Evolutionary conservation across 23 red algal genomes (phyloP), one percentile per base, ranked within the genome.

Genomic region (Gracilaria gracilis): DNA sequence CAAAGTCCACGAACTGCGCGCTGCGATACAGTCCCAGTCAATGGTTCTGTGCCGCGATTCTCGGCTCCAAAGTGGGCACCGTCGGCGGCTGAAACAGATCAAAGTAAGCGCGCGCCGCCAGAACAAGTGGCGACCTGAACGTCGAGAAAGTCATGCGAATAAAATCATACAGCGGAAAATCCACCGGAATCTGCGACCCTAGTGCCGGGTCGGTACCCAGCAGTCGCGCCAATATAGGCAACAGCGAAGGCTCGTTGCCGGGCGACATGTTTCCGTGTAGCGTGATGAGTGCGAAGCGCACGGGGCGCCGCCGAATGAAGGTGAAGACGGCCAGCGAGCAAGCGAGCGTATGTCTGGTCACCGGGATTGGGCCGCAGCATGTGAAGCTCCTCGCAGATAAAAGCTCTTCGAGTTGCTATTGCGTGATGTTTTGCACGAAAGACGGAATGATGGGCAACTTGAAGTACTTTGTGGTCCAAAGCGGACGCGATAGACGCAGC

Each of bases 391-490:
- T 5, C 9, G 9, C 42, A 20, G 23, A 5, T 4, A 51, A 40
- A 8, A 77, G n/a, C 23, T 25, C 72, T 8, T 25, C 21, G 42
- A 77, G 7, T 1, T 28, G 40, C 46, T 77, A 0, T n/a, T 49
- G 72, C 14, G 72, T 77, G 34, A 51, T 16, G 39, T 77, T 77
- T 28, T 6, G 40, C 14, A 4, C 40, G 42, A 42, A 77, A 0
- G 17, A 20, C 21, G 72, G 72, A 8, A 77, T 29, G 4, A 77
- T 9, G 27, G 72, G 50, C 12, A 42, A 42, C 39, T 77, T 42
- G 21, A 39, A 49, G 23, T 77, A 77, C 40, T 40, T 77, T 5
- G 72, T 77, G 23, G 72, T 77, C 72, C 72, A 77, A 1, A 4
- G 40, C 40, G 38, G 72, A 46, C 46, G 72, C 5, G 72, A 77